Percentiles rank a stretch among this genome's conserved stretches.
These are phyloP conservation scores for Hippophae rhamnoides DNA, from an alignment of 306 rosid genomes.

Conservation along the genomic window DNA sequence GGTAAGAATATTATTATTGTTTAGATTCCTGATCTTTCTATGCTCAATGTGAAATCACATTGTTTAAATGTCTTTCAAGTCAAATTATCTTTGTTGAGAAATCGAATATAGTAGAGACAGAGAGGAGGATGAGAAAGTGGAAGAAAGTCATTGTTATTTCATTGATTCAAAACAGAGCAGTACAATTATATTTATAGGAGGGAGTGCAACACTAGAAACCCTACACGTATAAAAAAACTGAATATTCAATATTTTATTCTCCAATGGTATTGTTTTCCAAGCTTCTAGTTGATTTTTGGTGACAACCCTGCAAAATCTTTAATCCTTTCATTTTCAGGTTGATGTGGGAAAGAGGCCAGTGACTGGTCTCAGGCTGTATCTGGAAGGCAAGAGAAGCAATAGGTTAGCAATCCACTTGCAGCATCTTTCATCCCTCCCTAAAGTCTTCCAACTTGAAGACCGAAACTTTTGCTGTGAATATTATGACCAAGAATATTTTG, in stretches of 20 bases:
- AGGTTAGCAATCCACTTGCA: constrained; percentile 89
- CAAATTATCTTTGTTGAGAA: too few species aligned
- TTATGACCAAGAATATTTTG: constrained; percentile 57
- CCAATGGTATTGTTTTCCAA: not conserved
- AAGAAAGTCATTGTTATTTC: too few species aligned
- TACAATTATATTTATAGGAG: too few species aligned
- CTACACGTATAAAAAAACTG: too few species aligned
- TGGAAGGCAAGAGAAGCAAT: constrained; percentile 91
- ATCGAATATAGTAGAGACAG: too few species aligned
- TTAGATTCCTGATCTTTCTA: not conserved
- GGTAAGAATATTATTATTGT: constrained; percentile 33
- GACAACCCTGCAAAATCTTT: not conserved
- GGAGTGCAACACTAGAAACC: too few species aligned
- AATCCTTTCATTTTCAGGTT: constrained; percentile 43
- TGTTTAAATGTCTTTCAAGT: not conserved
- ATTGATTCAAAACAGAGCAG: too few species aligned
- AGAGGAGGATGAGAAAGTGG: too few species aligned
- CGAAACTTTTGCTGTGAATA: constrained; percentile 44
- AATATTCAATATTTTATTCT: too few species aligned
- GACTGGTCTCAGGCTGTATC: constrained; percentile 87
- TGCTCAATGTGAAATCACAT: too few species aligned
- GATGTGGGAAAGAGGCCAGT: constrained; percentile 94
- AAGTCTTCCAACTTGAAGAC: constrained; percentile 68
- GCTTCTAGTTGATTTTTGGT: not conserved
- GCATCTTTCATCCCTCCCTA: constrained; percentile 87